phyloP scores from a whole-genome alignment of 1,139 yeast genomes.

The Suhomyces taliae region DNA sequence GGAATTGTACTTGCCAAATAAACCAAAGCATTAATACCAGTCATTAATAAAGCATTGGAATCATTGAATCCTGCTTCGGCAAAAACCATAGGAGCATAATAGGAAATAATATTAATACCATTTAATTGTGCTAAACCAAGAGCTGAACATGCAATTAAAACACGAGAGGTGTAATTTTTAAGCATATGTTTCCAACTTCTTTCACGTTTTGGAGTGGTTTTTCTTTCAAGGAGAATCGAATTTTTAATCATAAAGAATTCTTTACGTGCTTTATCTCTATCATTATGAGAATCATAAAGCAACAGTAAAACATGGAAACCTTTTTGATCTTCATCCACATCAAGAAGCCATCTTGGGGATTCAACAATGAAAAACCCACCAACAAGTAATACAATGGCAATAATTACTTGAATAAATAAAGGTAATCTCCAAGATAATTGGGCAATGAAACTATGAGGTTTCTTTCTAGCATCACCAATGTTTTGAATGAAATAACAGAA shows the following conservation, averaged over 20 bases:
- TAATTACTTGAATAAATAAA: constrained; percentile 46
- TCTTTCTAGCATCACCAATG: constrained; percentile 37
- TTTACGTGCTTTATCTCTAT: constrained; percentile 57
- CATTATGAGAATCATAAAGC: constrained; percentile 58
- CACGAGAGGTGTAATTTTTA: constrained; percentile 36
- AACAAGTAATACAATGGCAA: constrained; percentile 44
- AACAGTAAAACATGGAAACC: constrained; percentile 78
- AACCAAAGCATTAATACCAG: constrained; percentile 52
- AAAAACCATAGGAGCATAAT: constrained; percentile 58
- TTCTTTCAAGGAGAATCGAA: constrained; percentile 57
- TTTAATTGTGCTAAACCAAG: constrained; percentile 56
- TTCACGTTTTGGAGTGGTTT: constrained; percentile 39
- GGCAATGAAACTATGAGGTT: constrained; percentile 43
- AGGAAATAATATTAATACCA: constrained; percentile 55
- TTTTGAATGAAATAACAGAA: constrained; percentile 49
- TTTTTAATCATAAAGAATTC: constrained; percentile 76
- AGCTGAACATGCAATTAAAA: constrained; percentile 51
- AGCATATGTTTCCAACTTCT: constrained; percentile 49
- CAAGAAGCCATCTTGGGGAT: constrained; percentile 55
- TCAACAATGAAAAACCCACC: constrained; percentile 59
- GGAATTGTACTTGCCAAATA: constrained; percentile 50
- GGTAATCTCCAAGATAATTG: constrained; percentile 55
- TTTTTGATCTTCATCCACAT: constrained; percentile 49
- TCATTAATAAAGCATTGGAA: constrained; percentile 50
- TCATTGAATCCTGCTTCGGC: constrained; percentile 53